Percentiles rank a stretch among this genome's conserved stretches.
Evolutionary conservation across 2,329 filamentous ascomycete species (phyloP).

Genomic region (Paecilomyces fulvus): DNA sequence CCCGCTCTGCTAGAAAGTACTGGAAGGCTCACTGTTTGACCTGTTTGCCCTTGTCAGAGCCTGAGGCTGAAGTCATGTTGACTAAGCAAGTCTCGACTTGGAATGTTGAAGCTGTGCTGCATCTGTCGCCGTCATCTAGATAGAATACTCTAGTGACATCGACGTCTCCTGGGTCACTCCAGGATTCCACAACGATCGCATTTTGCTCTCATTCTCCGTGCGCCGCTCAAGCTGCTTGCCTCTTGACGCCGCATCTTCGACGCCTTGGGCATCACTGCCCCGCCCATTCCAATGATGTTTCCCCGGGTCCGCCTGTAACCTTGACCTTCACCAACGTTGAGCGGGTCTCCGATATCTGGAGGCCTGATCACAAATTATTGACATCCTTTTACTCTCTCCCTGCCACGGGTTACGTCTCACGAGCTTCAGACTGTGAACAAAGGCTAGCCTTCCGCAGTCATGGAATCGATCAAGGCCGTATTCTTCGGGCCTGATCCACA

Average conservation of each 20-base stretch:
- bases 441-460: slow-evolving; percentile 32
- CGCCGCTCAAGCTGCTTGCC: neutral
- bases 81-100: slow-evolving; percentile 2
- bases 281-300: neutral
- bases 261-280: neutral
- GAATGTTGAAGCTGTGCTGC: neutral
- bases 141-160: neutral
- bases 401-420: neutral
- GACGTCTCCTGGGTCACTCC: neutral
- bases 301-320: neutral
- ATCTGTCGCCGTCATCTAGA: neutral
- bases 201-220: neutral
- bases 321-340: neutral
- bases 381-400: neutral
- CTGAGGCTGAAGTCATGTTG: slow-evolving; percentile 12
- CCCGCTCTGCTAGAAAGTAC: slow-evolving; percentile 28
- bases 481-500: slow-evolving; percentile 91
- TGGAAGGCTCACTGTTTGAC: slow-evolving; percentile 32
- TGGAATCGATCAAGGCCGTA: slow-evolving; percentile 80
- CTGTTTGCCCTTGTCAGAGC: slow-evolving; percentile 20
- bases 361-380: neutral
- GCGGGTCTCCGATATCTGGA: neutral
- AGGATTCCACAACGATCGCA: neutral
- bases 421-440: neutral
- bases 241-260: neutral